phyloP scores from a whole-genome alignment of 2,329 filamentous ascomycete species.

The Diaporthe caulivora region DNA sequence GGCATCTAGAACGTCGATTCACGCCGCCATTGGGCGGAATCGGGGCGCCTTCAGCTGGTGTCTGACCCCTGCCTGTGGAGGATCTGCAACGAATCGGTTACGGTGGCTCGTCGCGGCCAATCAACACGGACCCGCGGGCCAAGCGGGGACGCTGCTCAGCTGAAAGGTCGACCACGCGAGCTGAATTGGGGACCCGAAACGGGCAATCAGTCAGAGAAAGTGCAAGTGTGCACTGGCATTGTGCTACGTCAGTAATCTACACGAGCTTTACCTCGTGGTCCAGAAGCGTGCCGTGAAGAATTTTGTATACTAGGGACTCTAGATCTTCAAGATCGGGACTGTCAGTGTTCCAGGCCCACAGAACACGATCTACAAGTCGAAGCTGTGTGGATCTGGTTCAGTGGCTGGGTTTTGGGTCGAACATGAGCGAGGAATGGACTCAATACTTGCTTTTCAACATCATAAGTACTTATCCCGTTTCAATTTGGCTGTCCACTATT shows the following conservation, averaged over 20 bases:
- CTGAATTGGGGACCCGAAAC: conserved; percentile 24
- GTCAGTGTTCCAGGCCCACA: neutral
- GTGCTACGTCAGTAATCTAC: conserved; percentile 18
- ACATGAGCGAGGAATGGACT: too few species aligned
- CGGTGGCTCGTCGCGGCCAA: conserved; percentile 20
- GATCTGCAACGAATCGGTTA: conserved; percentile 11
- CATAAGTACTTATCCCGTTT: too few species aligned
- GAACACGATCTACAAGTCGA: neutral
- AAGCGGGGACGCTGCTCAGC: conserved; percentile 9
- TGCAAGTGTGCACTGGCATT: conserved; percentile 2
- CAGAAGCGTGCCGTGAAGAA: neutral
- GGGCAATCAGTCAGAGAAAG: neutral
- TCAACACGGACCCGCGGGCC: neutral
- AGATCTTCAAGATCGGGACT: neutral
- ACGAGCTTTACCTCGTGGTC: conserved; percentile 3
- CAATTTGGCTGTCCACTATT: too few species aligned
- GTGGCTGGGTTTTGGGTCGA: neutral
- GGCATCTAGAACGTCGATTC: conserved; percentile 2
- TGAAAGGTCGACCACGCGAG: conserved; percentile 27
- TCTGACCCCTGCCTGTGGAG: conserved; percentile 21
- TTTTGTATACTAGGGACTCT: neutral
- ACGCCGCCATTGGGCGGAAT: neutral
- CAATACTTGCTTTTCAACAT: too few species aligned
- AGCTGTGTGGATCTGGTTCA: too few species aligned
- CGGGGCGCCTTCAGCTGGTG: conserved; percentile 27